Percentiles rank a stretch among this genome's conserved stretches.
Evolutionary conservation across 192 early-diverging fungal genomes (phyloP).

Genomic region (Podochytrium sp.): DNA sequence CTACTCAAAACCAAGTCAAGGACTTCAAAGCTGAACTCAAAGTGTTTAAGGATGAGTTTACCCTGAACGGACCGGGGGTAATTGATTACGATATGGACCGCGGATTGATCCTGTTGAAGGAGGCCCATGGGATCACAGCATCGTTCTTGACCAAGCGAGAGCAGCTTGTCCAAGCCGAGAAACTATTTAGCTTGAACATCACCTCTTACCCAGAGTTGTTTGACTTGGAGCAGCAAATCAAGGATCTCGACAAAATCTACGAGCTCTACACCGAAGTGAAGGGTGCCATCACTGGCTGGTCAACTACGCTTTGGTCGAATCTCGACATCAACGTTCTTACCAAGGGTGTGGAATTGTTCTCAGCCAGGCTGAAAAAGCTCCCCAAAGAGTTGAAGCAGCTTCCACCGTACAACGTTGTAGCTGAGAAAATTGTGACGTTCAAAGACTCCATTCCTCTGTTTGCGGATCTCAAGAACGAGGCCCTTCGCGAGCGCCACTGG

Average conservation of each 20-base stretch:
- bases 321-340: conserved; percentile 62
- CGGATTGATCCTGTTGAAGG: conserved; percentile 52
- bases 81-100: conserved; percentile 59
- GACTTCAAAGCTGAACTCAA: conserved; percentile 55
- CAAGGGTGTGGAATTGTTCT: conserved; percentile 61
- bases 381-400: conserved; percentile 66
- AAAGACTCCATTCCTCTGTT: conserved; percentile 66
- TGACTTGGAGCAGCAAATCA: conserved; percentile 59
- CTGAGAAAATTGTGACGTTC: conserved; percentile 67
- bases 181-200: conserved; percentile 62
- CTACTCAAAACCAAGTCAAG: conserved; percentile 57
- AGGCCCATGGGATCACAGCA: conserved; percentile 51
- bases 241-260: conserved; percentile 64
- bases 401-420: conserved; percentile 66
- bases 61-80: conserved; percentile 56
- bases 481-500: conserved; percentile 63
- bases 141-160: conserved; percentile 48
- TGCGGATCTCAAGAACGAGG: conserved; percentile 62
- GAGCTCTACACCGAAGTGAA: conserved; percentile 62
- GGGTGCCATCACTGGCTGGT: conserved; percentile 61
- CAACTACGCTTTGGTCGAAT: conserved; percentile 65
- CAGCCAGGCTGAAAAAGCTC: conserved; percentile 52
- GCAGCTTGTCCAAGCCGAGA: conserved; percentile 61
- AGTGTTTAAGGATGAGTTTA: conserved; percentile 59
- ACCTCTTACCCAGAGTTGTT: conserved; percentile 66